Percentiles rank a stretch among this genome's conserved stretches.
These are phyloP conservation scores for Orbilia quercus DNA, from an alignment of 2,329 filamentous ascomycete genomes.

Conservation along the genomic window DNA sequence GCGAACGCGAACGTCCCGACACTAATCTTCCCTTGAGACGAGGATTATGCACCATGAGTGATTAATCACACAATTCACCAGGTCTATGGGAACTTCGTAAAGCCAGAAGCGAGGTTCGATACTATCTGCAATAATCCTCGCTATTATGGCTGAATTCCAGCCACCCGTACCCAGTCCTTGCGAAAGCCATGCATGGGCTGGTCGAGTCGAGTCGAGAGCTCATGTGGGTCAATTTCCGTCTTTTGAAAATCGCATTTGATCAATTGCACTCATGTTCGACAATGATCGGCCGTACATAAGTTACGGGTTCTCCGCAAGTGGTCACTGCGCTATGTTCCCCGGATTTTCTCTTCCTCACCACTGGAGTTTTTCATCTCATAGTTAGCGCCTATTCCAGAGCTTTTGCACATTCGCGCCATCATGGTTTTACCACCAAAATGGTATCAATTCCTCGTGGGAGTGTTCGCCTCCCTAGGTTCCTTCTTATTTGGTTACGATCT, in stretches of 20 bases:
- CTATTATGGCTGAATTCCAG: neutral
- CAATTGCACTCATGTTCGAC: neutral
- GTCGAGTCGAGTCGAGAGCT: neutral
- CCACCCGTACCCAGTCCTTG: neutral
- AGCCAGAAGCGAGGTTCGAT: constrained; percentile 16
- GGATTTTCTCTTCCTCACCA: neutral
- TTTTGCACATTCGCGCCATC: constrained; percentile 22
- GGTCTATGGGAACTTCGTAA: neutral
- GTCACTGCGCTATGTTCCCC: neutral
- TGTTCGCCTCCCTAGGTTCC: constrained; percentile 70
- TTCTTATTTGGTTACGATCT: constrained; percentile 70
- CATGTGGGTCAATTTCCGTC: neutral
- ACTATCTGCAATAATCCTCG: neutral
- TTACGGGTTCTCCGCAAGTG: constrained; percentile 21
- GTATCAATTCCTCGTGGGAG: constrained; percentile 68
- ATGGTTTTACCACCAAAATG: constrained; percentile 66
- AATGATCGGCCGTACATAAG: constrained; percentile 37
- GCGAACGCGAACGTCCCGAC: neutral
- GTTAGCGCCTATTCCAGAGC: neutral
- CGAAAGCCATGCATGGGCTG: neutral
- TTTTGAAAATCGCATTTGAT: too few species aligned
- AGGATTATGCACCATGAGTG: constrained; percentile 2
- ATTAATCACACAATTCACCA: constrained; percentile 5
- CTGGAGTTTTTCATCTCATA: neutral
- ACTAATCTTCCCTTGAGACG: constrained; percentile 5